Evolutionary conservation across 2,329 filamentous ascomycete genomes (phyloP), one percentile per base, ranked within the genome.

Genomic region (Penicillium crustosum): DNA sequence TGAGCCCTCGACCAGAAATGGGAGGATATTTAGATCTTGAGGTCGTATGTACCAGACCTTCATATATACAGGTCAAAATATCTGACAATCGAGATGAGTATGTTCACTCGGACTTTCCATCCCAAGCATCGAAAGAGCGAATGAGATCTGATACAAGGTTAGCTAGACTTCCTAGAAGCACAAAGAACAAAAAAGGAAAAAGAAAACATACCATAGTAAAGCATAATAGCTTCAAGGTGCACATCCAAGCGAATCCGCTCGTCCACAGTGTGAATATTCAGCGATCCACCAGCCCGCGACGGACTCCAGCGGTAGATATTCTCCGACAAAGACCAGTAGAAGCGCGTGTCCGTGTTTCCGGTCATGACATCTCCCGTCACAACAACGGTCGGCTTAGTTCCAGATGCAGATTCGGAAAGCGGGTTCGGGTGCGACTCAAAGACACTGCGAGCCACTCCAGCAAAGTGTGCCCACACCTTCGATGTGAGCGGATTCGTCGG

Each of bases 231-330:
- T 59, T 79, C 77, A 41, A 79, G 55, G 66, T 80, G 77, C 19
- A 75, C 75, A 59, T 70, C 68, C 48, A 79, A 72, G 17, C 69
- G 70, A 31, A 82, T 69, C 25, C 72, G 75, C 70, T 83, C 81
- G 63, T 83, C 78, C 1, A 82, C 78, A 0, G 80, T 82, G 63
- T 83, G 81, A 8, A 79, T 79, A 53, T 80, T 80, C 9, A 76
- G 64, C 36, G 77, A 51, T 0, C 76, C 76, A 0, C 73, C 75
- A 25, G 77, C 75, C 53, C 79, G 78, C 1, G 78, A 76, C 2
- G 80, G 80, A 15, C 75, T 79, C 65, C 81, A 83, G 1, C 81
- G 72, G 62, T 82, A 83, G 9, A 83, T 82, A 53, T 83, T 79
- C 59, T 76, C 74, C n/a, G 79, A 79, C 59, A 83, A 60, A 39